Base-by-base conservation (phyloP, 2,329 filamentous ascomycete species). In the Aspergillus novoparasiticus region DNA sequence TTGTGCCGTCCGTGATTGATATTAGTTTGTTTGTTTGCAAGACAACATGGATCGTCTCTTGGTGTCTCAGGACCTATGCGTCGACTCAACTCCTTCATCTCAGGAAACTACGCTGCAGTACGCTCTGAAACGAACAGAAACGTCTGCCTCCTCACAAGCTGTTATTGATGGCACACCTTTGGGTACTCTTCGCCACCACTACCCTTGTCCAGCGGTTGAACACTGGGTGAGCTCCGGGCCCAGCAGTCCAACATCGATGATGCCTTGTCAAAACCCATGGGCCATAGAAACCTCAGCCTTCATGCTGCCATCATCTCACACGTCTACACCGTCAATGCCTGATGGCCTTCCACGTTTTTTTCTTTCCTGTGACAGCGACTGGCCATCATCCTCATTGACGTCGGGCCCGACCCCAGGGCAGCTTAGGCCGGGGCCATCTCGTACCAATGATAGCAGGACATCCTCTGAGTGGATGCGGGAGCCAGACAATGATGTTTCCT, bases 151-250 rank as follows among this genome's bases (percentile, higher is more conserved):
- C 50, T 59, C 64, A 19, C 51, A 21, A 12, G 16, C 12, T 26
- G 48, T 64, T 45, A 48, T 60, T 11, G 63, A 66, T 64, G 62
- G 59, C 46, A 55, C 63, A 60, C 50, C 63, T 55, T 65, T 66
- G 36, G 54, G 57, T 30, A 60, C 64, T 50, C 55, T 60, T 57
- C 66, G 57, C 32, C 63, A 64, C 62, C 61, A 62, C 58, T 48
- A 69, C 61, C 69, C 67, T 57, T 66, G 66, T 46, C 56, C 65
- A 28, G 21, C 36, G 46, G 34, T 58, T 61, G 64, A 65, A 23
- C 67, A 65, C 55, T 75, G 73, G 74, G 36, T 68, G 48, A 64
- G 63, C 48, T 71, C 67, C 57, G 66, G 62, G 64, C 73, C 69
- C 36, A 64, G 62, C 65, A 66, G 57, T 41, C 64, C 68, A 23